Evolutionary conservation across 2,329 filamentous ascomycete species (phyloP).

Genomic region (Ceratocystis colombiana): DNA sequence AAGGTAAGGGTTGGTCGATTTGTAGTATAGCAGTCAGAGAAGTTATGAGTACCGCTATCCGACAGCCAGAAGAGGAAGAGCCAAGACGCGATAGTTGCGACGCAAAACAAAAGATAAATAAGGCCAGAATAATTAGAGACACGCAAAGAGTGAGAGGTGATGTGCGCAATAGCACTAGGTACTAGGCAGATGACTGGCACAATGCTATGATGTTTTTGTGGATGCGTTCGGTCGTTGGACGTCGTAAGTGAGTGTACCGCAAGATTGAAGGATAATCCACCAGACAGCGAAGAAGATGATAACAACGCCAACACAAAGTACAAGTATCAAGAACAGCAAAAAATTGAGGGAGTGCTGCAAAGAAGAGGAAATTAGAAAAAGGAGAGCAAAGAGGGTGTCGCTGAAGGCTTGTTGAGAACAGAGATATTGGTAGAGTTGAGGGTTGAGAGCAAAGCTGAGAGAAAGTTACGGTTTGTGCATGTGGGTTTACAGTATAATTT

Average conservation of each 20-base stretch:
- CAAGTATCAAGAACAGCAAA: background rate
- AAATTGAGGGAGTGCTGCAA: background rate
- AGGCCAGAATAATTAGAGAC: background rate
- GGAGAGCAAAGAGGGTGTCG: background rate
- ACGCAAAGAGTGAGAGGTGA: background rate
- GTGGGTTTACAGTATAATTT: slow-evolving; percentile 1
- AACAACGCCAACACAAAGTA: background rate
- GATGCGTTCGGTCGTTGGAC: slow-evolving; percentile 1
- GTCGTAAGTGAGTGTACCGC: slow-evolving; percentile 3
- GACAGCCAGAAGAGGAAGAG: background rate
- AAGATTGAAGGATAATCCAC: slow-evolving; percentile 4
- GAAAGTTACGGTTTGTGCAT: background rate
- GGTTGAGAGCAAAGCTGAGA: background rate
- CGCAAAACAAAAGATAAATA: background rate
- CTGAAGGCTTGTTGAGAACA: background rate
- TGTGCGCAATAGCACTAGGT: background rate
- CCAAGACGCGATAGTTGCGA: background rate
- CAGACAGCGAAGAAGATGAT: background rate
- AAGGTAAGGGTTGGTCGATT: background rate
- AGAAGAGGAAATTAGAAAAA: background rate
- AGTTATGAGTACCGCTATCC: background rate
- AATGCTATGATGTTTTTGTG: slow-evolving; percentile 1
- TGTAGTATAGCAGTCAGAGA: background rate
- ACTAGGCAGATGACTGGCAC: background rate
- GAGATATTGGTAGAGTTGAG: background rate